Evolutionary conservation across 2,329 filamentous ascomycete species (phyloP).

Genomic region (Verticillium dahliae): DNA sequence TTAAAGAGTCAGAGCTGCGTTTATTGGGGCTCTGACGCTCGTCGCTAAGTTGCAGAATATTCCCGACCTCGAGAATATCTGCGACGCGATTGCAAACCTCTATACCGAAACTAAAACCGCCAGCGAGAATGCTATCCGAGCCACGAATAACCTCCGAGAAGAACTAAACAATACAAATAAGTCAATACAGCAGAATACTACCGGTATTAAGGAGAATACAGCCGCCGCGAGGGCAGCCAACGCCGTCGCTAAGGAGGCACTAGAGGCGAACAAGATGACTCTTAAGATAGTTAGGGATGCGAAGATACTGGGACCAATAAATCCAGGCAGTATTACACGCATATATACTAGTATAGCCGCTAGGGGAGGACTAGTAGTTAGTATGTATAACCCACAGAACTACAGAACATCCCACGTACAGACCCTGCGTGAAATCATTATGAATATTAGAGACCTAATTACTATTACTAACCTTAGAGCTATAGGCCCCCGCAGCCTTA

Average conservation of each 20-base stretch:
- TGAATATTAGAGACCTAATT: slow-evolving; percentile 10
- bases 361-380: slow-evolving; percentile 1
- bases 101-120: slow-evolving; percentile 1
- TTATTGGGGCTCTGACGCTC: not conserved
- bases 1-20: not conserved
- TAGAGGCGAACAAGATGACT: not conserved
- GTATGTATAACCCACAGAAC: slow-evolving; percentile 1
- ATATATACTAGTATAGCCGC: slow-evolving; percentile 1
- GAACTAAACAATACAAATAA: not conserved
- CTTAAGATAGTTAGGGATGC: not conserved
- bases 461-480: slow-evolving; percentile 11
- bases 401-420: slow-evolving; percentile 1
- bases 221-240: not conserved
- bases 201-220: not conserved
- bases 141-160: slow-evolving; percentile 2
- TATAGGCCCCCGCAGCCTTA: slow-evolving; percentile 10
- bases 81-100: slow-evolving; percentile 1
- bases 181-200: not conserved
- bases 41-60: slow-evolving; percentile 2
- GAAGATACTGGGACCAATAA: not conserved
- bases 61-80: not conserved
- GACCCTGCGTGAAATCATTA: slow-evolving; percentile 10
- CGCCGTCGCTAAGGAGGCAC: not conserved
- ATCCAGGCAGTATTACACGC: not conserved
- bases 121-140: not conserved